phyloP scores from a whole-genome alignment of 163 green algal species.

The Scenedesmus sp. region DNA sequence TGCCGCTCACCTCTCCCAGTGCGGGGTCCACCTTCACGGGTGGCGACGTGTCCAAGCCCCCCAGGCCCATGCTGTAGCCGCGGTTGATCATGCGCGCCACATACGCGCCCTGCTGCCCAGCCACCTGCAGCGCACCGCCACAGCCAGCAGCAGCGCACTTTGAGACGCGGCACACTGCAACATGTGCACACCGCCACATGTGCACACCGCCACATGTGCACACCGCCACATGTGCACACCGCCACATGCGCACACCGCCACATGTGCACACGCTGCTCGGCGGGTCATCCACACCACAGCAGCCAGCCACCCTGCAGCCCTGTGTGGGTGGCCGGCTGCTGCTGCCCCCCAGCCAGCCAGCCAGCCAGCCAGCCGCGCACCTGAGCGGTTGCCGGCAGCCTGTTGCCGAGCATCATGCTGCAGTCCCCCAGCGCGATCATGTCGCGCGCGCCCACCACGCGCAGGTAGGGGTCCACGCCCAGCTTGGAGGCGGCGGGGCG shows the following conservation, averaged over 20 bases:
- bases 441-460: slow-evolving; percentile 75
- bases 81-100: slow-evolving; percentile 78
- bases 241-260: too few relatives aligned
- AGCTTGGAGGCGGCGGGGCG: slow-evolving; percentile 66
- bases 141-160: neutral
- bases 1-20: slow-evolving; percentile 1
- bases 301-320: too few relatives aligned
- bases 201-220: too few relatives aligned
- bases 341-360: too few relatives aligned
- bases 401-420: slow-evolving; percentile 60
- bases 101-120: slow-evolving; percentile 76
- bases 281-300: too few relatives aligned
- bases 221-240: too few relatives aligned
- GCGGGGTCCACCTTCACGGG: slow-evolving; percentile 36
- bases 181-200: neutral
- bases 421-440: slow-evolving; percentile 80
- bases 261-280: too few relatives aligned
- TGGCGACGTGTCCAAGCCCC: slow-evolving; percentile 64
- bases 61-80: slow-evolving; percentile 63
- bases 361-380: slow-evolving; percentile 27
- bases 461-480: slow-evolving; percentile 79
- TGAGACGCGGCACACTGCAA: neutral
- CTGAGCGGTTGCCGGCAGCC: slow-evolving; percentile 79
- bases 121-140: slow-evolving; percentile 57
- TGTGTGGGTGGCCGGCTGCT: too few relatives aligned